Evolutionary conservation across 495 filamentous ascomycete species (phyloP), one percentile per base, ranked within the genome.

Genomic region (Talaromyces borbonicus): DNA sequence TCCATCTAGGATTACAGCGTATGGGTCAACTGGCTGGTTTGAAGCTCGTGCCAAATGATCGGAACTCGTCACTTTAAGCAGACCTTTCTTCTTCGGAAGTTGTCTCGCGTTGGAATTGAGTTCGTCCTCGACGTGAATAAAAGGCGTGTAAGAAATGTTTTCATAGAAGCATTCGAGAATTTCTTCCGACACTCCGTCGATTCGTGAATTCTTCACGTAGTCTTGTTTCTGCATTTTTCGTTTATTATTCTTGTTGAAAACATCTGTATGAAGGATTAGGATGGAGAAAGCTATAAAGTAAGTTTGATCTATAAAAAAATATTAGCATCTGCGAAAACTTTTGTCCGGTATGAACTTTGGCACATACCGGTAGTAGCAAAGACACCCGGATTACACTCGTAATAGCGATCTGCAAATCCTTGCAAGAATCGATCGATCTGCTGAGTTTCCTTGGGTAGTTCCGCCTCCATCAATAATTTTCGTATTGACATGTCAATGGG

Each of bases 211-310:
- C 62, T 93, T 97, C 43, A 95, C 75, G 60, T 99, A 99, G 49
- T 97, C 92, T 0, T 73, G 72, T 53, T 93, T 93, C 59, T 95
- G 89, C 92, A 99, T 99, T 63, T 97, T 99, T 55, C 90, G 79
- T 66, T 95, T 97, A 62, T 97, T 97, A 70, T 96, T 97, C 61
- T 90, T 95, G 71, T 99, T 99, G 78, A 96, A 96, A 8, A 93
- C 87, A 59, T 99, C 92, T 0, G 92, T 96, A 54, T 99, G 92
- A 14, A 99, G 70, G 51, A 99, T 95, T 31, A 99, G 69, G 32
- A 97, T 81, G 1, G 93, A 97, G 56, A 97, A 99, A 12, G 92
- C 87, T 52, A 97, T 89, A 56, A 96, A 94, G 62, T 97, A 95
- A 31, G 92, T 89, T 65, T 96, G 86, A 52, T 97, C 92, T 75